A percentile compares a stretch with the other conserved stretches of the same genome.
Conservation (phyloP, 306 rosid species). For the Prunus salicina region DNA sequence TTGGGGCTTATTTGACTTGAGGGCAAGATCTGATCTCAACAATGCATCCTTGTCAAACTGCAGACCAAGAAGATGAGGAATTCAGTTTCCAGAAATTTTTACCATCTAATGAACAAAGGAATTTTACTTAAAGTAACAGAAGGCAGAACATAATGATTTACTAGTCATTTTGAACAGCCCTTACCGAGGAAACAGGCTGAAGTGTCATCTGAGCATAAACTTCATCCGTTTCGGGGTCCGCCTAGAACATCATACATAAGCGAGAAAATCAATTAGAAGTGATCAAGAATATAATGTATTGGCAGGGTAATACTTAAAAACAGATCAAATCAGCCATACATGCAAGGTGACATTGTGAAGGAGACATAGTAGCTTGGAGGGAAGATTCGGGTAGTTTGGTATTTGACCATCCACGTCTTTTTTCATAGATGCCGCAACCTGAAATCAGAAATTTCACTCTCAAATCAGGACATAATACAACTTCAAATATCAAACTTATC, state of each 20-base stretch:
- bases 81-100: slow-evolving; percentile 11
- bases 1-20: slow-evolving; percentile 73
- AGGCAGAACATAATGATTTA: neutral
- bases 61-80: slow-evolving; percentile 9
- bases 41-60: slow-evolving; percentile 87
- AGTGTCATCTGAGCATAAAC: slow-evolving; percentile 96
- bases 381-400: slow-evolving; percentile 85
- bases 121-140: neutral
- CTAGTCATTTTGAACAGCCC: slow-evolving; percentile 17
- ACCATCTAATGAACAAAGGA: neutral
- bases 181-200: slow-evolving; percentile 78
- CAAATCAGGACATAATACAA: neutral
- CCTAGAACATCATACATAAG: slow-evolving; percentile 40
- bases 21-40: slow-evolving; percentile 83
- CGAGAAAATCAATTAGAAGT: neutral
- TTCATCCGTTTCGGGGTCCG: slow-evolving; percentile 93
- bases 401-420: slow-evolving; percentile 75
- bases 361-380: slow-evolving; percentile 70
- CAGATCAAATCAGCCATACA: slow-evolving; percentile 33
- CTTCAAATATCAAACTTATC: neutral
- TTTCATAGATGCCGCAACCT: slow-evolving; percentile 93
- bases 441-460: slow-evolving; percentile 21
- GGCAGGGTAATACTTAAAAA: neutral
- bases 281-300: neutral
- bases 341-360: slow-evolving; percentile 88